Evolutionary conservation across 495 filamentous ascomycete genomes (phyloP).

Genomic region (Podospora comata): DNA sequence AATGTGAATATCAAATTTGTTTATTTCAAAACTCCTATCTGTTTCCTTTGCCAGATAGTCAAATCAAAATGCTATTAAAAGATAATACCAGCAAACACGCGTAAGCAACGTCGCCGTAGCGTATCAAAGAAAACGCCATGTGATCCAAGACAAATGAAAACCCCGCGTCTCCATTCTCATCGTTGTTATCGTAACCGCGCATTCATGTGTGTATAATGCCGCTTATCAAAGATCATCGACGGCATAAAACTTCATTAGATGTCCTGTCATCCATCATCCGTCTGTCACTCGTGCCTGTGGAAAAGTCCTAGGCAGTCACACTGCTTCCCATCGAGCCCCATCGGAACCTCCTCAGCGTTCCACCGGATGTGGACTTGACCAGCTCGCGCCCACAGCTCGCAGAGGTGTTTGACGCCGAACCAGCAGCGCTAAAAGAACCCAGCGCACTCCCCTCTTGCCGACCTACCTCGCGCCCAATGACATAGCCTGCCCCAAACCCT

Average conservation of each 20-base stretch:
- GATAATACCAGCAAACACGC: background rate
- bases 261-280: background rate
- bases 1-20: background rate
- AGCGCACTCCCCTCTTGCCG: constrained; percentile 53
- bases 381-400: constrained; percentile 45
- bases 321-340: constrained; percentile 47
- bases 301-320: constrained; percentile 35
- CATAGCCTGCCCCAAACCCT: constrained; percentile 91
- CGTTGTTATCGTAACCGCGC: background rate
- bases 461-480: constrained; percentile 79
- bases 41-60: background rate
- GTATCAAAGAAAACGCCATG: background rate
- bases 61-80: background rate
- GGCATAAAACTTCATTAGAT: background rate
- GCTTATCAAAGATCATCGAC: background rate
- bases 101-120: background rate
- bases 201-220: background rate
- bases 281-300: background rate
- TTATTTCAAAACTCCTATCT: background rate
- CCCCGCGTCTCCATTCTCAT: background rate
- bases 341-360: constrained; percentile 45
- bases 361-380: constrained; percentile 34
- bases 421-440: constrained; percentile 36
- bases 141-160: background rate
- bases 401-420: constrained; percentile 40